Conservation (phyloP, 2,329 filamentous ascomycete species). For the Epichloe gansuensis region DNA sequence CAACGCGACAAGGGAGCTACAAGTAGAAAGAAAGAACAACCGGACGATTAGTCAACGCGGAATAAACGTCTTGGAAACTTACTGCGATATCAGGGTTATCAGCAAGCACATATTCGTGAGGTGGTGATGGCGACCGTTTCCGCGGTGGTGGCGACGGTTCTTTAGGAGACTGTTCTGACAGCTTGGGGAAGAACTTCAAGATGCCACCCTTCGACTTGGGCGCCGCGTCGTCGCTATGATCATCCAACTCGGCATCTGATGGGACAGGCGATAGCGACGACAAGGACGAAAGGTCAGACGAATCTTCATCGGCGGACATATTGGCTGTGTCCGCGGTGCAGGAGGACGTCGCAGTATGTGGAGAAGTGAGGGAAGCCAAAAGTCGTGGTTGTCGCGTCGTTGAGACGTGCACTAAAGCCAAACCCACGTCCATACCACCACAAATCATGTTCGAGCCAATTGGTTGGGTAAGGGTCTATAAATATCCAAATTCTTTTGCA, state of each 20-base stretch:
- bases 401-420: conserved; percentile 18
- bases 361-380: conserved; percentile 17
- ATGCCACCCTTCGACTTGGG: conserved; percentile 46
- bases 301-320: conserved; percentile 50
- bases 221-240: conserved; percentile 20
- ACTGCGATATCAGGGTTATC: conserved; percentile 91
- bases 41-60: not conserved
- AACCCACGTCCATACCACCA: conserved; percentile 17
- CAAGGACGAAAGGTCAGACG: conserved; percentile 50
- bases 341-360: conserved; percentile 16
- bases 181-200: conserved; percentile 55
- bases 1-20: conserved; percentile 3
- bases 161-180: conserved; percentile 38
- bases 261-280: conserved; percentile 35
- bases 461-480: conserved; percentile 19
- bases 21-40: not conserved
- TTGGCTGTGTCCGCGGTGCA: conserved; percentile 16
- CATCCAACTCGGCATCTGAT: conserved; percentile 38
- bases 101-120: conserved; percentile 78
- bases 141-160: conserved; percentile 53
- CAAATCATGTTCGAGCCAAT: conserved; percentile 18
- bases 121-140: conserved; percentile 77
- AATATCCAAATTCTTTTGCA: conserved; percentile 8
- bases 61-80: conserved; percentile 33
- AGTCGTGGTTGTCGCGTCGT: conserved; percentile 13